Conservation (phyloP, 2,329 filamentous ascomycete species). For the Xylaria sp. region DNA sequence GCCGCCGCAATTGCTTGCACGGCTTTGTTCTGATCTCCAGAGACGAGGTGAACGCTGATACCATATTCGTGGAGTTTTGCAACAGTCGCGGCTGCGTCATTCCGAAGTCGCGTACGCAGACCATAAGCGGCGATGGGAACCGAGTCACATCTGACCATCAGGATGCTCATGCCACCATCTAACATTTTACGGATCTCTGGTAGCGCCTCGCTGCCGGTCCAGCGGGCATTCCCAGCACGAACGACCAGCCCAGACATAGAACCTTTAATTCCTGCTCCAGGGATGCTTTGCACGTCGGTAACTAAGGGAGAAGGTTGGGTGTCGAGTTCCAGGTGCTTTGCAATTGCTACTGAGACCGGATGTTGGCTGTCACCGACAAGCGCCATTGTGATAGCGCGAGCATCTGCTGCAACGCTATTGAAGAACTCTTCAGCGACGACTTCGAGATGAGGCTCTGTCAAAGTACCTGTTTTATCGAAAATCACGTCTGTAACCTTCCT, state of each 20-base stretch:
- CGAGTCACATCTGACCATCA: slow-evolving; percentile 53
- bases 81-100: slow-evolving; percentile 48
- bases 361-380: slow-evolving; percentile 55
- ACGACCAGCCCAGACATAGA: slow-evolving; percentile 38
- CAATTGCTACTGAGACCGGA: slow-evolving; percentile 55
- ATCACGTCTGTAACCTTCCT: slow-evolving; percentile 69
- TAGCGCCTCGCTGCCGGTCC: slow-evolving; percentile 47
- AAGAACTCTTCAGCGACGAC: slow-evolving; percentile 47
- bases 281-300: slow-evolving; percentile 44
- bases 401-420: neutral
- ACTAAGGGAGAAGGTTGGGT: slow-evolving; percentile 33
- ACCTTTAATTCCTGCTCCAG: slow-evolving; percentile 55
- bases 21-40: slow-evolving; percentile 59
- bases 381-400: slow-evolving; percentile 37
- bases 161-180: slow-evolving; percentile 47
- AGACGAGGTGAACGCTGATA: slow-evolving; percentile 55
- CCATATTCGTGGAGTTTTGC: slow-evolving; percentile 44
- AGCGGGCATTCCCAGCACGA: slow-evolving; percentile 57
- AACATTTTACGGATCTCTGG: slow-evolving; percentile 44
- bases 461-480: slow-evolving; percentile 81
- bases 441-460: slow-evolving; percentile 65
- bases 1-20: slow-evolving; percentile 48
- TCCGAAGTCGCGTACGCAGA: slow-evolving; percentile 53
- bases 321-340: slow-evolving; percentile 39
- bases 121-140: slow-evolving; percentile 49